Base-by-base conservation (phyloP, 257 asterid species). In the Verbena officinalis region DNA sequence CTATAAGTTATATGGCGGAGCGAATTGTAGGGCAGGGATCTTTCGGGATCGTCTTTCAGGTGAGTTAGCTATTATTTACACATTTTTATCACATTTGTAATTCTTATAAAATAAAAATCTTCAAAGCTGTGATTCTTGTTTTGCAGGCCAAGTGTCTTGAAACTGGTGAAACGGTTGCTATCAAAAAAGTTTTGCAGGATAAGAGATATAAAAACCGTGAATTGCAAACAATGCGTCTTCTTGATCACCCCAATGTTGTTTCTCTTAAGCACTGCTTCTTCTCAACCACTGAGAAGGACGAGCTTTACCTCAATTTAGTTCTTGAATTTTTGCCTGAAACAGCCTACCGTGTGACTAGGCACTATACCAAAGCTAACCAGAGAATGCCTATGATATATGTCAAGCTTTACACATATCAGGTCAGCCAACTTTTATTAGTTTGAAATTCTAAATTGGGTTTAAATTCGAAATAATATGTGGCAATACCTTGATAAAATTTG, bases 41-140 rank as follows among this genome's bases (percentile, higher is more conserved):
- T 31, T 91, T 91, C 59, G 97, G 96, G 50, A 81, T 88, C 49
- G 96, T 91, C n/a, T 91, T 85, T 73, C 96, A 86, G 91, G 97
- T 90, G 69, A 66, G 61, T 46, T n/a, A n/a, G 33, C 55, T 60
- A 15, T 22, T 64, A 42, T 23, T 48, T n/a, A 21, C 50, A 39
- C 57, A 19, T 34, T 59, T 55, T 19, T 61, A 58, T 11, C 36
- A 23, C 39, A 42, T 19, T 0, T 9, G 43, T 22, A 15, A 46
- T 33, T 5, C 19, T 9, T 6, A 4, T 19, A 54, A 54, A 49
- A 53, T 15, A 21, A 15, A 42, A 8, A 33, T 48, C 2, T 40
- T 46, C 39, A 64, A 27, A 46, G 5, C 15, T 10, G 8, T 43
- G 40, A 44, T 17, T 62, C 46, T 52, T 45, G 22, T 31, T 14